phyloP scores from a whole-genome alignment of 73 alveolate genomes.

The Uronychia setigera region DNA sequence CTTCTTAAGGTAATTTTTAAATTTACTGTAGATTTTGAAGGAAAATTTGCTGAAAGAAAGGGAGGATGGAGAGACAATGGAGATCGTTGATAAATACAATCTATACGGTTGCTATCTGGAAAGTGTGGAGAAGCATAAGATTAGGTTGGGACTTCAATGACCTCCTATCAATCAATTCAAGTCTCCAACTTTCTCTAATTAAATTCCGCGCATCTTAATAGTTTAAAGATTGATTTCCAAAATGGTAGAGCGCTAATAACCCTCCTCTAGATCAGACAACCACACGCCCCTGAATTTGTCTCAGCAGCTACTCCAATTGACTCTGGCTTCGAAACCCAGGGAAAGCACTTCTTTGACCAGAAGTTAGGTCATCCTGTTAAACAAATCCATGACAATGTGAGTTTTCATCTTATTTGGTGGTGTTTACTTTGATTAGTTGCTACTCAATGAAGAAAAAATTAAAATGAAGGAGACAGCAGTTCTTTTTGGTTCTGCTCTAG shows the following conservation, averaged over 20 bases:
- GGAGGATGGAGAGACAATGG: not conserved
- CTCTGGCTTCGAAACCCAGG: not conserved
- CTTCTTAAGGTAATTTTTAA: too few relatives aligned
- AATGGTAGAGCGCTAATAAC: not conserved
- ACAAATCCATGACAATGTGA: not conserved
- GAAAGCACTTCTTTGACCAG: conserved; percentile 1
- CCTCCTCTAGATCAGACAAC: not conserved
- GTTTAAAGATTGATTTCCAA: not conserved
- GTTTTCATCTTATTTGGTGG: too few relatives aligned
- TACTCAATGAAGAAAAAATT: not conserved
- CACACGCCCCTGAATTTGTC: not conserved
- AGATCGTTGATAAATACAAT: not conserved
- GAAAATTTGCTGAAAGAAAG: not conserved
- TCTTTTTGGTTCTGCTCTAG: not conserved
- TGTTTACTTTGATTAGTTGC: not conserved
- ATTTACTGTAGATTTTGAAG: too few relatives aligned
- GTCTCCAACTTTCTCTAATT: not conserved
- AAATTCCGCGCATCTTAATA: conserved; percentile 2
- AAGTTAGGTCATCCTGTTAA: not conserved
- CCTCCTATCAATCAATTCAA: not conserved
- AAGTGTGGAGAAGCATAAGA: too few relatives aligned
- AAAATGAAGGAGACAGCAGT: not conserved
- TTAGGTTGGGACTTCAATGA: not conserved
- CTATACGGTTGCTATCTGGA: not conserved
- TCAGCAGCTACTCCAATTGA: not conserved